Evolutionary conservation across 208 protist species (phyloP).

Genomic region (Leishmania gerbilli): DNA sequence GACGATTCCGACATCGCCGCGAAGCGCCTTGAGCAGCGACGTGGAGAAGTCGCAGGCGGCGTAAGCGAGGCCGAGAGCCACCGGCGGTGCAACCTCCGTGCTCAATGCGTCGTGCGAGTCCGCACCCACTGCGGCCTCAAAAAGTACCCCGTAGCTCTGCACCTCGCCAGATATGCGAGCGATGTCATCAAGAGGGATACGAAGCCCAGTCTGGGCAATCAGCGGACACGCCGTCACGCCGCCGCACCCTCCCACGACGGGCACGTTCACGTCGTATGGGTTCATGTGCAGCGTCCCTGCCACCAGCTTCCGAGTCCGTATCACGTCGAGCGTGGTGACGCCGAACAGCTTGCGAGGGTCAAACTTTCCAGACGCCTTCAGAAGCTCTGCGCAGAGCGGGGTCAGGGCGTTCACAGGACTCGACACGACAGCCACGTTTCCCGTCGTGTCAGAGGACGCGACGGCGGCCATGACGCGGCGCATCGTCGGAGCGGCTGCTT

Average conservation of each 20-base stretch:
- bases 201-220: conserved; percentile 82
- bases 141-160: conserved; percentile 59
- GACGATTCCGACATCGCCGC: conserved; percentile 75
- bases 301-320: conserved; percentile 70
- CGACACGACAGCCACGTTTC: conserved; percentile 85
- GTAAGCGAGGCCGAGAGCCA: conserved; percentile 64
- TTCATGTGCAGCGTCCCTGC: conserved; percentile 65
- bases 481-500: conserved; percentile 76
- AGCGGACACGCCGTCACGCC: conserved; percentile 92
- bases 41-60: conserved; percentile 66
- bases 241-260: conserved; percentile 95
- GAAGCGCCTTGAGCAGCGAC: conserved; percentile 75
- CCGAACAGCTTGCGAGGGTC: conserved; percentile 90
- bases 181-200: conserved; percentile 55
- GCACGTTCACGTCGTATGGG: conserved; percentile 80
- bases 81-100: conserved; percentile 35
- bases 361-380: conserved; percentile 71
- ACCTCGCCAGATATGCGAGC: conserved; percentile 48
- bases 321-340: conserved; percentile 93
- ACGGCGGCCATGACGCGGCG: conserved; percentile 69
- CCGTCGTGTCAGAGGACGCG: conserved; percentile 71
- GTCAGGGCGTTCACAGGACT: conserved; percentile 95
- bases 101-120: conserved; percentile 28
- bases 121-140: conserved; percentile 15
- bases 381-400: conserved; percentile 89